Evolutionary conservation across 2,329 filamentous ascomycete species (phyloP).

Genomic region (Diaporthe sp.): DNA sequence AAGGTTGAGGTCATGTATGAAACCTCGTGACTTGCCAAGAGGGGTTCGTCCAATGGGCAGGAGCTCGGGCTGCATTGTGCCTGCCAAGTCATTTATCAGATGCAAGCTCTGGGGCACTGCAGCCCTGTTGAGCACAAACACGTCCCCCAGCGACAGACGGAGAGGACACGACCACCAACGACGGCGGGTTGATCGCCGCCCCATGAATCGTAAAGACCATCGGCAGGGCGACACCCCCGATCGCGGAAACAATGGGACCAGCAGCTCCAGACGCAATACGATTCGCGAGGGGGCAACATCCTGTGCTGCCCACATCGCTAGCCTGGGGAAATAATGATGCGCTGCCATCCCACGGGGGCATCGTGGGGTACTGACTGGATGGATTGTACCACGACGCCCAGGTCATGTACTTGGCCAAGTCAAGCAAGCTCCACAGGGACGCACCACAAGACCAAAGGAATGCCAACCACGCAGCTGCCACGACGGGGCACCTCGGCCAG

Average conservation of each 20-base stretch:
- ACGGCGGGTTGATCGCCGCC: constrained; percentile 4
- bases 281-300: constrained; percentile 17
- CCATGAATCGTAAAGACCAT: constrained; percentile 18
- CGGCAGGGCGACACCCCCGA: constrained; percentile 15
- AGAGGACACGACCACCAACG: constrained; percentile 7
- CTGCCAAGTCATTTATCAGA: constrained; percentile 27
- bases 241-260: background rate
- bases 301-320: background rate
- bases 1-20: constrained; percentile 7
- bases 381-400: background rate
- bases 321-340: constrained; percentile 32
- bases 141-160: background rate
- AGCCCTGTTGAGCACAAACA: constrained; percentile 23
- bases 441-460: constrained; percentile 1
- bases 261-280: background rate
- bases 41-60: constrained; percentile 16
- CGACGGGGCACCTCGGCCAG: constrained; percentile 1
- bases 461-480: background rate
- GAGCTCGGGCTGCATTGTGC: background rate
- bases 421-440: background rate
- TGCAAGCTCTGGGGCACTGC: constrained; percentile 15
- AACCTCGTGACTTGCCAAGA: constrained; percentile 27
- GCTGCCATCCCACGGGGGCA: constrained; percentile 2
- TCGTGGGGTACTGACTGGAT: constrained; percentile 20
- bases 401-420: constrained; percentile 10